phyloP scores from a whole-genome alignment of 2,329 filamentous ascomycete species.

The Xylaria sp. region DNA sequence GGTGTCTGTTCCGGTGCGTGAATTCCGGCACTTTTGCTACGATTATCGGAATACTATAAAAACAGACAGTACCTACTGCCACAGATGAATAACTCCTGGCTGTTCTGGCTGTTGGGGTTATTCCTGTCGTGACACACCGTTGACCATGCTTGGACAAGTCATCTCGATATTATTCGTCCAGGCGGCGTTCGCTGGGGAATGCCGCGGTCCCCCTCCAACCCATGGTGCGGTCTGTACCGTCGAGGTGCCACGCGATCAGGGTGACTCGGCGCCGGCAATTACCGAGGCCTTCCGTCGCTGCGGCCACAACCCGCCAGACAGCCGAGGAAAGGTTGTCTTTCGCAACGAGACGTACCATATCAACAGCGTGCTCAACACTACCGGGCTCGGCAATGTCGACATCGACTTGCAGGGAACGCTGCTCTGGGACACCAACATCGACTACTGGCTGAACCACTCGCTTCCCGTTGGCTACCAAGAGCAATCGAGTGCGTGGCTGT shows the following conservation, averaged over 20 bases:
- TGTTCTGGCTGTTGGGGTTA: neutral
- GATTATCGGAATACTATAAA: no score
- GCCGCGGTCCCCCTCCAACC: neutral
- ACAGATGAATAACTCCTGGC: no score
- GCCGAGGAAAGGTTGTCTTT: conserved; percentile 33
- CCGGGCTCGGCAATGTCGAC: conserved; percentile 40
- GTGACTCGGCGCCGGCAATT: conserved; percentile 39
- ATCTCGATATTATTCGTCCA: neutral
- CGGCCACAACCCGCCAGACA: conserved; percentile 21
- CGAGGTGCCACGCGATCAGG: conserved; percentile 28
- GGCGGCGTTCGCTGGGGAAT: neutral
- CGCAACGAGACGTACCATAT: conserved; percentile 41
- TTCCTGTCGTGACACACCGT: neutral
- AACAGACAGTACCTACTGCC: no score
- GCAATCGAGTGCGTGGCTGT: conserved; percentile 56
- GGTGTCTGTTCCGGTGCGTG: no score
- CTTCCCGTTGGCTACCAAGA: conserved; percentile 58
- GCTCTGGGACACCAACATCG: conserved; percentile 48
- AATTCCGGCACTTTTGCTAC: no score
- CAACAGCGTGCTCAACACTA: conserved; percentile 40
- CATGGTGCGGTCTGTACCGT: conserved; percentile 35
- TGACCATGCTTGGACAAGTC: neutral
- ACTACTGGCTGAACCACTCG: conserved; percentile 56
- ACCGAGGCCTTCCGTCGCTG: conserved; percentile 37
- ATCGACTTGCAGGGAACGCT: conserved; percentile 48